Percentiles rank a stretch among this genome's conserved stretches.
Conservation (phyloP, 495 filamentous ascomycete genomes). For the Hypoxylon rickii region DNA sequence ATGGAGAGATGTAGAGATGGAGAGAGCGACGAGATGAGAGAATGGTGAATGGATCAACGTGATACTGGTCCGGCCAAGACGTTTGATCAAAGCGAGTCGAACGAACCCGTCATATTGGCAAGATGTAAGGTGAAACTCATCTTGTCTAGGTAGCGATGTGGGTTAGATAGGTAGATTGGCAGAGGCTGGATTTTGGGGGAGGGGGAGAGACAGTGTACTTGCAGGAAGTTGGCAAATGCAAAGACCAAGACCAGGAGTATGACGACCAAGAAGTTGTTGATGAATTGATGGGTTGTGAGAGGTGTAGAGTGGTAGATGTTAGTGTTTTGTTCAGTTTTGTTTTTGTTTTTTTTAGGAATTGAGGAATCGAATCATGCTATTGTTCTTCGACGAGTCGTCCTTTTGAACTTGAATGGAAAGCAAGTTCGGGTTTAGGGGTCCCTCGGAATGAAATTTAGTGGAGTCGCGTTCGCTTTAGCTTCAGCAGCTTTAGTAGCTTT, state of each 20-base stretch:
- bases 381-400: no score
- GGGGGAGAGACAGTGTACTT: background rate
- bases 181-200: background rate
- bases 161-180: background rate
- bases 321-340: slow-evolving; percentile 4
- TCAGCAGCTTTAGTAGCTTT: no score
- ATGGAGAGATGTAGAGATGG: background rate
- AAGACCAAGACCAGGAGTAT: background rate
- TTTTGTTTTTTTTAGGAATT: slow-evolving; percentile 16
- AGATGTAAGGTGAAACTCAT: slow-evolving; percentile 19
- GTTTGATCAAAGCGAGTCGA: slow-evolving; percentile 29
- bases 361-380: no score
- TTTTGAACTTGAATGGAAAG: no score
- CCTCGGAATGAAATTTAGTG: no score
- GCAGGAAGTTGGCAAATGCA: background rate
- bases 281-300: background rate
- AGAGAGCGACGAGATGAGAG: background rate
- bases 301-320: background rate
- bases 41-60: background rate
- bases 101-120: slow-evolving; percentile 22
- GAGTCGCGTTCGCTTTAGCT: no score
- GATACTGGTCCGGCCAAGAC: slow-evolving; percentile 17
- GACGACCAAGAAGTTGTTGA: no score
- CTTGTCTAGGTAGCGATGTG: slow-evolving; percentile 5
- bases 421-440: no score